These are phyloP conservation scores for Talaromyces funiculosus DNA, from an alignment of 2,329 filamentous ascomycete species.

Conservation along the genomic window DNA sequence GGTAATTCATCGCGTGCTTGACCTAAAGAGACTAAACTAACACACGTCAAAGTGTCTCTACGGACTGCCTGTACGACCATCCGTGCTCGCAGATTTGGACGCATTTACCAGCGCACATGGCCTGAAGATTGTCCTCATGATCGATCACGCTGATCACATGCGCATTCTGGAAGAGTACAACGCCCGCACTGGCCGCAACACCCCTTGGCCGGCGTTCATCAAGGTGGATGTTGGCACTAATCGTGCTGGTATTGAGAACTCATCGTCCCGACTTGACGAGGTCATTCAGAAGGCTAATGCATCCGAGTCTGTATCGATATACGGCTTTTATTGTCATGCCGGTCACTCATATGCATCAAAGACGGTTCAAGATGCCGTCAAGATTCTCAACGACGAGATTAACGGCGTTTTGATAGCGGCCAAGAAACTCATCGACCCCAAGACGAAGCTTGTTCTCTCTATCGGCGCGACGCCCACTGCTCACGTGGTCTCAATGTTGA, in stretches of 20 bases:
- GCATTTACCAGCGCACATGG: conserved; percentile 6
- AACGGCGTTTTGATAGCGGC: conserved; percentile 27
- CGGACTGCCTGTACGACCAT: conserved; percentile 36
- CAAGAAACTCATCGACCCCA: conserved; percentile 17
- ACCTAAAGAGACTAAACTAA: neutral
- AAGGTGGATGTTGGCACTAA: conserved; percentile 36
- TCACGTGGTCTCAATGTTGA: conserved; percentile 29
- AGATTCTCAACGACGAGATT: conserved; percentile 27
- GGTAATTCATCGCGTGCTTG: conserved; percentile 18
- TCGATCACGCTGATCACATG: conserved; percentile 33
- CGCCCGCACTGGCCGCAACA: neutral
- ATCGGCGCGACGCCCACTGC: conserved; percentile 36
- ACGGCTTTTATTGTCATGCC: conserved; percentile 38
- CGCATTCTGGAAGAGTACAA: conserved; percentile 23
- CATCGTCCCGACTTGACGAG: conserved; percentile 21
- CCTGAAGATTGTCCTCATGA: conserved; percentile 14
- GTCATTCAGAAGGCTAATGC: conserved; percentile 25
- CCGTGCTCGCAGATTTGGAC: conserved; percentile 10
- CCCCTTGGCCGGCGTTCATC: conserved; percentile 33
- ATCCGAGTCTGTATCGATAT: conserved; percentile 27
- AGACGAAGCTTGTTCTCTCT: conserved; percentile 26
- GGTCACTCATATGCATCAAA: conserved; percentile 34
- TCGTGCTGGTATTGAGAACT: conserved; percentile 29
- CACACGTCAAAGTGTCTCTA: conserved; percentile 28
- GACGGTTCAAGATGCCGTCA: conserved; percentile 27